phyloP scores from a whole-genome alignment of 106 monocot genomes.

The Dendrobium officinale region DNA sequence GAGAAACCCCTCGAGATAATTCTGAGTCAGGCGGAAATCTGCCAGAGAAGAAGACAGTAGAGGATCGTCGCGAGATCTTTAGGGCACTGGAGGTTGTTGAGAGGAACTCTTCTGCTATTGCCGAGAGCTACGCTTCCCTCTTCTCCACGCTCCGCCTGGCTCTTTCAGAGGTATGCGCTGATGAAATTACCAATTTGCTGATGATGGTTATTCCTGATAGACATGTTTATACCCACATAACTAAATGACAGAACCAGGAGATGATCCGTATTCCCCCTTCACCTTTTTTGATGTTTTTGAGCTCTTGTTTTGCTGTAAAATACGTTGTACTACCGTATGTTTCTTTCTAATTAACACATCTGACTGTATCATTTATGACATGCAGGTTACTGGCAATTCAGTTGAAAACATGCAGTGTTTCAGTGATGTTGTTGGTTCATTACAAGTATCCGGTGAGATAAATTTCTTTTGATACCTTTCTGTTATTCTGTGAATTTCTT shows the following conservation, averaged over 20 bases:
- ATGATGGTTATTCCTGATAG: too few species aligned
- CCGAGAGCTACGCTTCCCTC: slow-evolving; percentile 30
- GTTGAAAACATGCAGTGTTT: slow-evolving; percentile 67
- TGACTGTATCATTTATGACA: not conserved
- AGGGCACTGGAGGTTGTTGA: slow-evolving; percentile 27
- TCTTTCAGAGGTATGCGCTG: slow-evolving; percentile 17
- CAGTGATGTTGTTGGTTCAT: slow-evolving; percentile 41
- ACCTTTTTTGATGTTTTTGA: not conserved
- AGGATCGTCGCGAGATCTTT: slow-evolving; percentile 18
- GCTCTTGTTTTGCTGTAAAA: not conserved
- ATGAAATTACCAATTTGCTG: not conserved
- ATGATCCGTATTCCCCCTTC: not conserved
- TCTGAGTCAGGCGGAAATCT: not conserved
- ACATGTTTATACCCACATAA: not conserved
- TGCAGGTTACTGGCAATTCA: slow-evolving; percentile 54
- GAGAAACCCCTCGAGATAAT: not conserved
- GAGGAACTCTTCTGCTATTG: slow-evolving; percentile 25
- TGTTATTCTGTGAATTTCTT: too few species aligned
- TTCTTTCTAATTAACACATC: not conserved
- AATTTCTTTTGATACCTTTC: not conserved
- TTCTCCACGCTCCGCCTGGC: slow-evolving; percentile 29
- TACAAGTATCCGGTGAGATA: slow-evolving; percentile 60
- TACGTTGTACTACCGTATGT: not conserved
- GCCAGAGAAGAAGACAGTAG: not conserved
- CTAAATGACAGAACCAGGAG: not conserved